phyloP scores from a whole-genome alignment of 441 rosid genomes.

The Euphorbia celastroides region DNA sequence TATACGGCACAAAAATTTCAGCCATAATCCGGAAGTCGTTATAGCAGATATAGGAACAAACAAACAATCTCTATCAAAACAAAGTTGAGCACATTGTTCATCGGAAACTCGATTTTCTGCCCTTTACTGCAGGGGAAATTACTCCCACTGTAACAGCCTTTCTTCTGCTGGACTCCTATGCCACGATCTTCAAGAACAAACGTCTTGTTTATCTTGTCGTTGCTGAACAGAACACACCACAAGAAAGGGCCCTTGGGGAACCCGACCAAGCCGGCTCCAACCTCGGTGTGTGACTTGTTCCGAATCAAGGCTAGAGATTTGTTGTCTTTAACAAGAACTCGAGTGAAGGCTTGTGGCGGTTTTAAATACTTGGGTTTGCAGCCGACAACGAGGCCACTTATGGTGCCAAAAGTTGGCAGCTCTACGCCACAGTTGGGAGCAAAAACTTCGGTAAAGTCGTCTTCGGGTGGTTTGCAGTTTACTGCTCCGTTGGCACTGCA shows the following conservation, averaged over 20 bases:
- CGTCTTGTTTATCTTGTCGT: slow-evolving; percentile 48
- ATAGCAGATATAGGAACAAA: slow-evolving; percentile 20
- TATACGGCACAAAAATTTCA: slow-evolving; percentile 15
- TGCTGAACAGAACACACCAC: slow-evolving; percentile 67
- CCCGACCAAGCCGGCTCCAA: slow-evolving; percentile 64
- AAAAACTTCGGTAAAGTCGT: slow-evolving; percentile 68
- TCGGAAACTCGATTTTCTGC: slow-evolving; percentile 21
- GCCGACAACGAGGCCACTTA: slow-evolving; percentile 69
- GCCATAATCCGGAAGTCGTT: slow-evolving; percentile 3
- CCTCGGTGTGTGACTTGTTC: slow-evolving; percentile 57
- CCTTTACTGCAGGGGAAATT: slow-evolving; percentile 53
- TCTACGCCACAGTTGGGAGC: slow-evolving; percentile 86
- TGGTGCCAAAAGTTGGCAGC: slow-evolving; percentile 63
- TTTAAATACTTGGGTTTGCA: slow-evolving; percentile 55
- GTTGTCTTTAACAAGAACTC: slow-evolving; percentile 53
- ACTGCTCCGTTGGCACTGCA: slow-evolving; percentile 47
- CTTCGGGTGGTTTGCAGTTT: slow-evolving; percentile 64
- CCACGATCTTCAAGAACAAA: slow-evolving; percentile 76
- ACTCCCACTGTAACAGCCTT: slow-evolving; percentile 77
- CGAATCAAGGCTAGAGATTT: slow-evolving; percentile 39
- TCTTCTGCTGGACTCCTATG: slow-evolving; percentile 64
- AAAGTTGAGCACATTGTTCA: slow-evolving; percentile 16
- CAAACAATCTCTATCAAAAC: slow-evolving; percentile 19
- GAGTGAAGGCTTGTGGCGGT: slow-evolving; percentile 53
- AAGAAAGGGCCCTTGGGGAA: slow-evolving; percentile 53